Evolutionary conservation across 2,329 filamentous ascomycete species (phyloP).

Genomic region (Xylariales sp.): DNA sequence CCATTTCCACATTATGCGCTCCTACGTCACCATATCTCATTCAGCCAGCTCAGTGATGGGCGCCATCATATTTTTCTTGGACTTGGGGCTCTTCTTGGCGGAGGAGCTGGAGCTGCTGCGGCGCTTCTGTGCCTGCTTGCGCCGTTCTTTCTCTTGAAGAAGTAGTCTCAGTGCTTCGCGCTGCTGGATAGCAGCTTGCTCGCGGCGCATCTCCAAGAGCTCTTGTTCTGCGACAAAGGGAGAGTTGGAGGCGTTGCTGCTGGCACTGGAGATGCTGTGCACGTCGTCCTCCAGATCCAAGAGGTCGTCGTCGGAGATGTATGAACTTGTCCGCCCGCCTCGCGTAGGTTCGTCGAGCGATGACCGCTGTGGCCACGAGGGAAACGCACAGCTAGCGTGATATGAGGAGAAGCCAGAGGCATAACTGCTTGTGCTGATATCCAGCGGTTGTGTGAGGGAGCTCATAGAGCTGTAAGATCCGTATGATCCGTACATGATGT

Average conservation of each 20-base stretch:
- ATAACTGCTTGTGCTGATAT: constrained; percentile 25
- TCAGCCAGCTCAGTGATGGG: constrained; percentile 50
- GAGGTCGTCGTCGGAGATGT: constrained; percentile 61
- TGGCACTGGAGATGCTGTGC: constrained; percentile 38
- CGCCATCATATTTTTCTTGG: constrained; percentile 45
- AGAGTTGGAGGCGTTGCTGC: constrained; percentile 38
- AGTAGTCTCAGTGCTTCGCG: constrained; percentile 48
- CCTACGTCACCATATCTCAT: constrained; percentile 4
- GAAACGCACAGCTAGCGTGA: constrained; percentile 34
- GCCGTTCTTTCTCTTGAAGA: constrained; percentile 50
- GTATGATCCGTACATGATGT: constrained; percentile 28
- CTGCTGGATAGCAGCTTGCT: constrained; percentile 43
- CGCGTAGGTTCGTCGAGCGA: constrained; percentile 23
- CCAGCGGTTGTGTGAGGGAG: constrained; percentile 25
- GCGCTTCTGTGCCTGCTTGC: constrained; percentile 35
- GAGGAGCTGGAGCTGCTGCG: constrained; percentile 23
- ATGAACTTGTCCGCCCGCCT: constrained; percentile 44
- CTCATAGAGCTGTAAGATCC: constrained; percentile 31
- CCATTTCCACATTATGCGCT: constrained; percentile 21
- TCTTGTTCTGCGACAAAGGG: constrained; percentile 41
- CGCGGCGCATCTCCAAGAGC: constrained; percentile 44
- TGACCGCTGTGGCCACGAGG: constrained; percentile 36
- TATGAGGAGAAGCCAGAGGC: constrained; percentile 19
- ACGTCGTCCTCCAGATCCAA: constrained; percentile 46
- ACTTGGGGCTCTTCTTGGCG: constrained; percentile 46